Evolutionary conservation across 1,284 basidiomycete species (phyloP).

Genomic region (Bjerkandera adusta): DNA sequence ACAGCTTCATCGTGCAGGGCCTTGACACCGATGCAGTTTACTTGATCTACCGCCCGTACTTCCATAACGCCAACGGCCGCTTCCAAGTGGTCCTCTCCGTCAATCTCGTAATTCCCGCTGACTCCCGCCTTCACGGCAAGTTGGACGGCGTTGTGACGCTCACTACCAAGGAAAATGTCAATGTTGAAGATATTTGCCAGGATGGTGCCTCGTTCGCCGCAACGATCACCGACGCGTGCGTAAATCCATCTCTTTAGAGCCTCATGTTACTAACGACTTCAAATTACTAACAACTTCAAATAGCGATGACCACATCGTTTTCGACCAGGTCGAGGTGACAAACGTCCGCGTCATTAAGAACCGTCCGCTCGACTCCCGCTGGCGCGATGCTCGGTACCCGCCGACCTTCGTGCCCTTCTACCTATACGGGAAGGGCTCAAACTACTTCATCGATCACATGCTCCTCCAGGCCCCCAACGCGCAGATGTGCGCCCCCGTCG

Average conservation of each 20-base stretch:
- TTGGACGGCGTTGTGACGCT: constrained; percentile 16
- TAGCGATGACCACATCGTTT: neutral
- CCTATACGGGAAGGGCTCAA: constrained; percentile 34
- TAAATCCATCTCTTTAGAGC: neutral
- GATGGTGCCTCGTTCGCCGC: constrained; percentile 2
- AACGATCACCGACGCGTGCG: neutral
- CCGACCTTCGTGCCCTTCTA: constrained; percentile 37
- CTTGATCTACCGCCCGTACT: constrained; percentile 36
- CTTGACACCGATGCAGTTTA: constrained; percentile 23
- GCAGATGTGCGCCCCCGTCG: constrained; percentile 35
- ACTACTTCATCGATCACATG: constrained; percentile 40
- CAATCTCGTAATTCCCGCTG: constrained; percentile 26
- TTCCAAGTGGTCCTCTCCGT: constrained; percentile 38
- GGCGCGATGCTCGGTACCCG: constrained; percentile 31
- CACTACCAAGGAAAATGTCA: neutral
- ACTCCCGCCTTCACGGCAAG: constrained; percentile 15
- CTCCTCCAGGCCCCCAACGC: constrained; percentile 38
- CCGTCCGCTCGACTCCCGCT: constrained; percentile 20
- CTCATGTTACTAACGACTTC: neutral
- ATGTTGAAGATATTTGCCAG: constrained; percentile 1
- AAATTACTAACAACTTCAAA: neutral
- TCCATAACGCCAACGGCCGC: constrained; percentile 38
- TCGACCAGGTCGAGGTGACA: constrained; percentile 18
- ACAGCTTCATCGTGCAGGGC: constrained; percentile 41
- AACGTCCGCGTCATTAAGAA: constrained; percentile 34